Percentiles rank a stretch among this genome's conserved stretches.
Conservation (phyloP, 1,284 basidiomycete species). For the Phylloporus sp. region DNA sequence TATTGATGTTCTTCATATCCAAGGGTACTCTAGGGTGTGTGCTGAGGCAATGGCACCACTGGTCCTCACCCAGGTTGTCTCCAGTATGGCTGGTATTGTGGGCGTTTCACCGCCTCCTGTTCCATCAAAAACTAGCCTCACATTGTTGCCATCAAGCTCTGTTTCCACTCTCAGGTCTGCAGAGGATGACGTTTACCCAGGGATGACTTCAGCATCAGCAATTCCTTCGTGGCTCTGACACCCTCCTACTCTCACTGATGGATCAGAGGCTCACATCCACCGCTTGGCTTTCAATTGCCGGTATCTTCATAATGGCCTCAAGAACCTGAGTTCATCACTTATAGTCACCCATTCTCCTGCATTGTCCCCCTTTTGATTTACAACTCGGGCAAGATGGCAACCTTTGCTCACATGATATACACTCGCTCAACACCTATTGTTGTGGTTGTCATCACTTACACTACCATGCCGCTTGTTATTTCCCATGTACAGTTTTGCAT, state of each 20-base stretch:
- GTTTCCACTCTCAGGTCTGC: slow-evolving; percentile 39
- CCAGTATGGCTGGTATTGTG: slow-evolving; percentile 97
- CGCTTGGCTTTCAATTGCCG: slow-evolving; percentile 95
- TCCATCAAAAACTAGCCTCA: slow-evolving; percentile 39
- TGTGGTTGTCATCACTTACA: slow-evolving; percentile 50
- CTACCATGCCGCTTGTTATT: slow-evolving; percentile 89
- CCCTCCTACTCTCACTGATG: slow-evolving; percentile 75
- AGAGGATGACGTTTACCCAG: slow-evolving; percentile 59
- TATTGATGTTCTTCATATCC: slow-evolving; percentile 83
- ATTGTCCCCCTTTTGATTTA: slow-evolving; percentile 94
- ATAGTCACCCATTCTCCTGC: slow-evolving; percentile 90
- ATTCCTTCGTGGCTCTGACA: slow-evolving; percentile 80
- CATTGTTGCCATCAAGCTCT: slow-evolving; percentile 43
- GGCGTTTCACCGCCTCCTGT: slow-evolving; percentile 71
- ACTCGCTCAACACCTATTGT: slow-evolving; percentile 83
- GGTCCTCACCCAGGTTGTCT: slow-evolving; percentile 89
- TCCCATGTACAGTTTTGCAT: slow-evolving; percentile 92
- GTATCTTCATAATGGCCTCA: slow-evolving; percentile 88
- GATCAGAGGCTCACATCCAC: slow-evolving; percentile 84
- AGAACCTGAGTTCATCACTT: slow-evolving; percentile 98
- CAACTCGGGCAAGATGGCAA: slow-evolving; percentile 92
- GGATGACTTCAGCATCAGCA: slow-evolving; percentile 67
- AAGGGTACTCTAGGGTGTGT: slow-evolving; percentile 88
- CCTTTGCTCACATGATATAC: slow-evolving; percentile 91
- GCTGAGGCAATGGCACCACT: slow-evolving; percentile 93